These are phyloP conservation scores for Stephania yunnanensis DNA, from an alignment of 164 flowering plant genomes.

Conservation along the genomic window DNA sequence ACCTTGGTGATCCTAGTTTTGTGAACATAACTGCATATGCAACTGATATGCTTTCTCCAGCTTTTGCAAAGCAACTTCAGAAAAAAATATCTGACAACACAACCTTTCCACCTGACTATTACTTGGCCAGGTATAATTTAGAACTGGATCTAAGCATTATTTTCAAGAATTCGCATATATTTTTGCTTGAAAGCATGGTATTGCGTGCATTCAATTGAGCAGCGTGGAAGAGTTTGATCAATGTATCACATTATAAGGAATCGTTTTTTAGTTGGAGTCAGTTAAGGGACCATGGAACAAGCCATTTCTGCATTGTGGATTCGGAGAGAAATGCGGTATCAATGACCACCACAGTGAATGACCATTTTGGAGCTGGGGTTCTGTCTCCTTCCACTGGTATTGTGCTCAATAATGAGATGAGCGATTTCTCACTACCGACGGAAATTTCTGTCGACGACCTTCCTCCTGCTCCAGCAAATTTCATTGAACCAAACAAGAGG, in stretches of 20 bases:
- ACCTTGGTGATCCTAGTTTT: conserved; percentile 69
- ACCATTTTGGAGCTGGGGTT: conserved; percentile 58
- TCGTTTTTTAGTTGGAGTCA: conserved; percentile 63
- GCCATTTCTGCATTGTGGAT: conserved; percentile 90
- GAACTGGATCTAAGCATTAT: too few species aligned
- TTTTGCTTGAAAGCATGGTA: too few species aligned
- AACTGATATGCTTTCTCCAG: conserved; percentile 66
- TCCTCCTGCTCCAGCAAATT: conserved; percentile 88
- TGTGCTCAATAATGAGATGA: conserved; percentile 91
- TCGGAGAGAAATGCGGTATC: conserved; percentile 87
- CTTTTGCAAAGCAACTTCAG: conserved; percentile 51
- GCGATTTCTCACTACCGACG: conserved; percentile 76
- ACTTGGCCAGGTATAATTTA: conserved; percentile 46
- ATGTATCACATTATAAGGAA: too few species aligned
- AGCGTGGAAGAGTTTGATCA: too few species aligned
- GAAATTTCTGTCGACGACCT: conserved; percentile 49
- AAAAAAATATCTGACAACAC: conserved; percentile 70
- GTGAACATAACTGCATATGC: conserved; percentile 17
- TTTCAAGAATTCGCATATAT: too few species aligned
- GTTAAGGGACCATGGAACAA: conserved; percentile 83
- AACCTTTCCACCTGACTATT: conserved; percentile 76
- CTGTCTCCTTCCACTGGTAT: conserved; percentile 87
- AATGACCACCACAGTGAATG: conserved; percentile 81
- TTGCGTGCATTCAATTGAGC: too few species aligned
- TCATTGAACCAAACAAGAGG: conserved; percentile 69